Conservation (phyloP, 1,139 yeast genomes). For the Hyphopichia burtonii region DNA sequence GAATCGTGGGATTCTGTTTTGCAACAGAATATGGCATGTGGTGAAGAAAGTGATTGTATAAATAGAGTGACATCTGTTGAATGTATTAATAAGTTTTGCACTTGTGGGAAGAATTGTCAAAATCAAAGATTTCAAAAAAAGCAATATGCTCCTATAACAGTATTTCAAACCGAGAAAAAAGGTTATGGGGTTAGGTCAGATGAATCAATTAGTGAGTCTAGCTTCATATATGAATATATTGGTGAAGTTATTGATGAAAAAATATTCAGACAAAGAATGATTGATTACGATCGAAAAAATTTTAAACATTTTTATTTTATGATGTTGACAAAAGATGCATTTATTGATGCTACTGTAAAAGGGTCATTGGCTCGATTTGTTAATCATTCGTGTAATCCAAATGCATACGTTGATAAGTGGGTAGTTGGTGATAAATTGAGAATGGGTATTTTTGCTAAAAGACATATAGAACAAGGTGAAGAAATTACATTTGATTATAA, state of each 20-base stretch:
- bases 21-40: constrained; percentile 68
- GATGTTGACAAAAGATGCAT: constrained; percentile 94
- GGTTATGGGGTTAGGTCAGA: constrained; percentile 89
- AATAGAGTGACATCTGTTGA: constrained; percentile 90
- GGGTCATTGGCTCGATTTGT: constrained; percentile 91
- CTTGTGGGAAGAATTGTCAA: constrained; percentile 77
- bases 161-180: constrained; percentile 76
- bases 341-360: constrained; percentile 87
- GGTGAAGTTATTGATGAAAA: constrained; percentile 90
- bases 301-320: constrained; percentile 90
- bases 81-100: constrained; percentile 71
- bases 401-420: constrained; percentile 96
- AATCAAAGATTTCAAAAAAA: constrained; percentile 84
- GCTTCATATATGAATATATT: constrained; percentile 84
- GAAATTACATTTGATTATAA: constrained; percentile 95
- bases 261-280: constrained; percentile 70
- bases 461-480: constrained; percentile 73
- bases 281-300: constrained; percentile 67
- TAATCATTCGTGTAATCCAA: constrained; percentile 93
- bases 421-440: constrained; percentile 85
- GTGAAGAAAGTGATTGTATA: constrained; percentile 83
- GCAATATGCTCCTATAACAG: constrained; percentile 71
- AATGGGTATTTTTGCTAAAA: constrained; percentile 93
- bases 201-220: constrained; percentile 52
- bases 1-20: constrained; percentile 42